Percentiles rank a stretch among this genome's conserved stretches.
Conservation (phyloP, 176 grass and related monocot genomes). For the Microstegium vimineum region DNA sequence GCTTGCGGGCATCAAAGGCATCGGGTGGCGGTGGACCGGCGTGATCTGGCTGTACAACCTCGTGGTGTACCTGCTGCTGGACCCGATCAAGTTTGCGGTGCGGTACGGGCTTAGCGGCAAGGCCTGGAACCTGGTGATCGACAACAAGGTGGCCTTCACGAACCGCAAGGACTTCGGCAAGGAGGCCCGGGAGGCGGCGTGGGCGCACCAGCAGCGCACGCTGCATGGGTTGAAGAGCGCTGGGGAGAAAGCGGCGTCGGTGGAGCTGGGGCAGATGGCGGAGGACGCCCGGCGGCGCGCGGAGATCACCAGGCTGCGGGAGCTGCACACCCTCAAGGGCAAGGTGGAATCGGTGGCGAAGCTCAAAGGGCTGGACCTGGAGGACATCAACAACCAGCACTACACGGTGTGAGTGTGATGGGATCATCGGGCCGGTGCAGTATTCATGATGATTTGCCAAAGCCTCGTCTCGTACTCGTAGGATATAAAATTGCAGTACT, state of each 20-base stretch:
- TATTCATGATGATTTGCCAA: too few relatives aligned
- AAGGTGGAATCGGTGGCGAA: slow-evolving; percentile 46
- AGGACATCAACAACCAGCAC: slow-evolving; percentile 51
- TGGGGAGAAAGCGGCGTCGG: slow-evolving; percentile 20
- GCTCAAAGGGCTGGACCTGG: slow-evolving; percentile 47
- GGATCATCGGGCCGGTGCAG: too few relatives aligned
- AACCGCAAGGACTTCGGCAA: slow-evolving; percentile 43
- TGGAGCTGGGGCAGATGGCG: slow-evolving; percentile 40
- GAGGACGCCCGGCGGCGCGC: slow-evolving; percentile 52
- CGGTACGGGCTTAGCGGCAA: slow-evolving; percentile 54
- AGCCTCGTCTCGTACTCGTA: too few relatives aligned
- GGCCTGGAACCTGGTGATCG: slow-evolving; percentile 54
- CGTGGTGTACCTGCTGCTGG: slow-evolving; percentile 44
- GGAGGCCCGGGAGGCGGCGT: slow-evolving; percentile 40
- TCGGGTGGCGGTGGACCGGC: slow-evolving; percentile 63
- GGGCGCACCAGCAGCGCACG: slow-evolving; percentile 48
- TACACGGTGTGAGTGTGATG: slow-evolving; percentile 40
- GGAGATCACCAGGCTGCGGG: slow-evolving; percentile 48
- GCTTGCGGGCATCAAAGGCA: slow-evolving; percentile 48
- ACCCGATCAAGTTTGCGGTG: slow-evolving; percentile 53
- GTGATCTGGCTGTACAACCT: slow-evolving; percentile 68
- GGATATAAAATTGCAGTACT: too few relatives aligned
- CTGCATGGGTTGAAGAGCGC: slow-evolving; percentile 39
- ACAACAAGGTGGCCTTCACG: slow-evolving; percentile 54
- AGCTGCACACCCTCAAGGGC: slow-evolving; percentile 56